Evolutionary conservation across 768 basidiomycete species (phyloP).

Genomic region (Calvatia gigantea): DNA sequence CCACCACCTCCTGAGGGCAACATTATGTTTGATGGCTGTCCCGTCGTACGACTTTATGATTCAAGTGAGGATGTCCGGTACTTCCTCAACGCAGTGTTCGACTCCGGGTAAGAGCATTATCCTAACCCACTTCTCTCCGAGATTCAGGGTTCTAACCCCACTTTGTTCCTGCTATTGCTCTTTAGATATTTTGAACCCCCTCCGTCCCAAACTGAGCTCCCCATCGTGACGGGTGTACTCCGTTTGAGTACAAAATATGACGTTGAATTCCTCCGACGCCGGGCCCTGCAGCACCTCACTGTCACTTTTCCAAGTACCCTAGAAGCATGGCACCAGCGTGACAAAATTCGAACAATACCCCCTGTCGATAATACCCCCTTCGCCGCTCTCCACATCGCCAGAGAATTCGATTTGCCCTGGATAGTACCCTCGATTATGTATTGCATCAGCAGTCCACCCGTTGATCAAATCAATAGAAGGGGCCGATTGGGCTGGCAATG

Average conservation of each 20-base stretch:
- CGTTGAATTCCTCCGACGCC: conserved; percentile 28
- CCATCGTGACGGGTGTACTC: conserved; percentile 30
- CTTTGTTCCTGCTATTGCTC: neutral
- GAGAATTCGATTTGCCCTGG: conserved; percentile 32
- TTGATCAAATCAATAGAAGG: conserved; percentile 34
- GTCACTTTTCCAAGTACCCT: conserved; percentile 34
- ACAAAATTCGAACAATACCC: conserved; percentile 31
- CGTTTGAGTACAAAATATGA: conserved; percentile 37
- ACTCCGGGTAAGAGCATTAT: conserved; percentile 27
- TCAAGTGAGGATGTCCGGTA: conserved; percentile 27
- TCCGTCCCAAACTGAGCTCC: conserved; percentile 26
- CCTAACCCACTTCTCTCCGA: neutral
- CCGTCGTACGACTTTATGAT: conserved; percentile 32
- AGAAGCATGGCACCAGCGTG: conserved; percentile 28
- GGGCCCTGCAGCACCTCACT: conserved; percentile 31
- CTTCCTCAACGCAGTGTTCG: conserved; percentile 33
- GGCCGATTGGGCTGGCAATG: conserved; percentile 24
- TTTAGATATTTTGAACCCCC: conserved; percentile 32
- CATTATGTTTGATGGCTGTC: conserved; percentile 24
- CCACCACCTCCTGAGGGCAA: conserved; percentile 30
- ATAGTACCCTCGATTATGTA: conserved; percentile 33
- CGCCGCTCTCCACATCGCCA: conserved; percentile 29
- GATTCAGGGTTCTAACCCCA: neutral
- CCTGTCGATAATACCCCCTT: conserved; percentile 37
- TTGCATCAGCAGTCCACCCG: conserved; percentile 33